Evolutionary conservation across 1,284 basidiomycete species (phyloP), one percentile per base, ranked within the genome.

Genomic region (Microbotryum violaceum): DNA sequence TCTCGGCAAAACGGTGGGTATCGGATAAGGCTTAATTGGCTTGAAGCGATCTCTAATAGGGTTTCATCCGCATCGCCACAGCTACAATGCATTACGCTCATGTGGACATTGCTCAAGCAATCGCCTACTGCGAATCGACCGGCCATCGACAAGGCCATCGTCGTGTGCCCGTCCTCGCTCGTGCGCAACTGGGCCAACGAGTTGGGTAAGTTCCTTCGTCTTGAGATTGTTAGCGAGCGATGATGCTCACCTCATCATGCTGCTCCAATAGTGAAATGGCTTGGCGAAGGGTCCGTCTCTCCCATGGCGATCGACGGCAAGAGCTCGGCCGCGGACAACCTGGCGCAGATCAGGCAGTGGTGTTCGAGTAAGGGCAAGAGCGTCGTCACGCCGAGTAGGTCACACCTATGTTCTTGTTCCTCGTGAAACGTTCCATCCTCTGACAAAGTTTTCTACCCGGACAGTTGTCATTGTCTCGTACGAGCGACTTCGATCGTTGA

Each of bases 101-200:
- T 99, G 70, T 98, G 92, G 91, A 97, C 94, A 0, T 77, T 98
- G n/a, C 78, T 97, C 63, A 97, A 93, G 75, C 96, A 99, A 73
- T 97, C 94, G 0, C 92, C 96, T 0, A 82, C 85, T 53, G 80
- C 92, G 0, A 83, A 87, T 29, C 96, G 88, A 74, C 80, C 85
- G 0, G 87, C 90, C 0, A 93, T 97, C 70, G 93, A 98, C 73
- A 99, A 98, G 76, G 94, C 89, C 62, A 93, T 99, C 74, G 97
- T 99, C 68, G 93, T 87, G 0, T 99, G 96, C 74, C 96, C 96
- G 0, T 91, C 92, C 4, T 96, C 90, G 78, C 78, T 99, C 58
- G 94, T 99, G 29, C 89, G 89, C 73, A 98, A 98, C 73, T 99
- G 94, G 94, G 94, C 92, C 0, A 97, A 98, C 74, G 94, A 99